Percentiles rank a stretch among this genome's conserved stretches.
These are phyloP conservation scores for Leptodontidium sp. DNA, from an alignment of 2,329 filamentous ascomycete species.

Conservation along the genomic window DNA sequence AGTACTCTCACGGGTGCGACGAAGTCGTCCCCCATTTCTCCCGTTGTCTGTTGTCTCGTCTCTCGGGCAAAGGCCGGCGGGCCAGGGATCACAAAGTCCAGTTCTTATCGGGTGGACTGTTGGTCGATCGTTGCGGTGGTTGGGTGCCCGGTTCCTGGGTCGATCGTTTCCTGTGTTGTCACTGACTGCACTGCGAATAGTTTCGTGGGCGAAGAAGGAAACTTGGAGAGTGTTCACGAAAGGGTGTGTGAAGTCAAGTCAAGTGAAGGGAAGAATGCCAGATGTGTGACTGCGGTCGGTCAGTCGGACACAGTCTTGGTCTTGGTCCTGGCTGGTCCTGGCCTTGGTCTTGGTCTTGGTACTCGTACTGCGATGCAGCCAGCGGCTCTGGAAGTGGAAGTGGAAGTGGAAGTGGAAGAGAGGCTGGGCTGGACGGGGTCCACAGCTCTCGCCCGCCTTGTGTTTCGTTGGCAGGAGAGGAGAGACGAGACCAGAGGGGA, in stretches of 20 bases:
- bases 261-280: neutral
- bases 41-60: neutral
- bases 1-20: conserved; percentile 42
- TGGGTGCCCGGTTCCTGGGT: conserved; percentile 8
- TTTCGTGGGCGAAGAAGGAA: conserved; percentile 9
- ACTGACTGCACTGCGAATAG: neutral
- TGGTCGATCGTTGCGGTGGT: conserved; percentile 10
- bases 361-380: conserved; percentile 2
- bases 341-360: conserved; percentile 10
- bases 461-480: conserved; percentile 3
- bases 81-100: conserved; percentile 20
- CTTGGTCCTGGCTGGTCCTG: conserved; percentile 2
- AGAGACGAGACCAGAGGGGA: too few species aligned
- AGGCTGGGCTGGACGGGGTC: neutral
- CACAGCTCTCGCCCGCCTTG: conserved; percentile 9
- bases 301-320: neutral
- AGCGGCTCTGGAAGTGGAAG: conserved; percentile 7
- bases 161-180: neutral
- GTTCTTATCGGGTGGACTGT: conserved; percentile 19
- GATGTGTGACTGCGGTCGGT: conserved; percentile 16
- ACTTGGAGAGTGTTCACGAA: neutral
- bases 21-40: conserved; percentile 38
- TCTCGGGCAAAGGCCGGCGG: conserved; percentile 10
- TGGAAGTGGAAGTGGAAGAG: neutral
- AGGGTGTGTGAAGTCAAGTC: neutral